phyloP scores from a whole-genome alignment of 345 rosid species.

The Mercurialis annua region DNA sequence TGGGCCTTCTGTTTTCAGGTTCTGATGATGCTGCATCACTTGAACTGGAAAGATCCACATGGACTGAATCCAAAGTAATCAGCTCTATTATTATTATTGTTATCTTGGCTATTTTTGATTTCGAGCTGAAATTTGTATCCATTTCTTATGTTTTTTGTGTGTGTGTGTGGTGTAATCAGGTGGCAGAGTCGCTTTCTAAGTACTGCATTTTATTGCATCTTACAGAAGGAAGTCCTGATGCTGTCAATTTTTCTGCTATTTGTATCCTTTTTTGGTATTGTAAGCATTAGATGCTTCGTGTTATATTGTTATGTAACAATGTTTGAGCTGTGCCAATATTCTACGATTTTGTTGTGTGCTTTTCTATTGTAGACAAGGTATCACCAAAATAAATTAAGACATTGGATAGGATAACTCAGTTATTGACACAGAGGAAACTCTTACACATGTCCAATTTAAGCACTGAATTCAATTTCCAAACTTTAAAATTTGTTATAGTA shows the following conservation, averaged over 20 bases:
- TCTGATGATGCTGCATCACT: slow-evolving; percentile 48
- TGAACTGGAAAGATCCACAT: slow-evolving; percentile 54
- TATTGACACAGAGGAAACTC: not conserved
- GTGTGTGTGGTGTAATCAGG: slow-evolving; percentile 36
- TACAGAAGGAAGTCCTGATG: slow-evolving; percentile 51
- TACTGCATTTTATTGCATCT: slow-evolving; percentile 72
- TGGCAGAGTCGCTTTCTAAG: slow-evolving; percentile 66
- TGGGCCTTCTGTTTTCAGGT: slow-evolving; percentile 36
- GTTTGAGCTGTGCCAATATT: not conserved
- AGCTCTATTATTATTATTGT: not conserved
- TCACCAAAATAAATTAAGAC: not conserved
- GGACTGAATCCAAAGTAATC: slow-evolving; percentile 51
- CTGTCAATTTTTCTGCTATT: slow-evolving; percentile 64
- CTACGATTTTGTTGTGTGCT: not conserved
- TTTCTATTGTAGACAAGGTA: not conserved
- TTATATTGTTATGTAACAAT: not conserved
- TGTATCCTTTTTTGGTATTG: slow-evolving; percentile 64
- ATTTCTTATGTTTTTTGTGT: not conserved
- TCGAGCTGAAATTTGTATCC: not conserved
- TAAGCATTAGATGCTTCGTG: not conserved
- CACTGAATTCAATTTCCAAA: not conserved
- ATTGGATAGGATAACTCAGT: not conserved
- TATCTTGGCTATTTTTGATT: not conserved
- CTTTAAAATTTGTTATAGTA: not conserved
- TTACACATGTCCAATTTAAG: not conserved